These are phyloP conservation scores for Geranium incanum DNA, from an alignment of 441 rosid species.

Conservation along the genomic window DNA sequence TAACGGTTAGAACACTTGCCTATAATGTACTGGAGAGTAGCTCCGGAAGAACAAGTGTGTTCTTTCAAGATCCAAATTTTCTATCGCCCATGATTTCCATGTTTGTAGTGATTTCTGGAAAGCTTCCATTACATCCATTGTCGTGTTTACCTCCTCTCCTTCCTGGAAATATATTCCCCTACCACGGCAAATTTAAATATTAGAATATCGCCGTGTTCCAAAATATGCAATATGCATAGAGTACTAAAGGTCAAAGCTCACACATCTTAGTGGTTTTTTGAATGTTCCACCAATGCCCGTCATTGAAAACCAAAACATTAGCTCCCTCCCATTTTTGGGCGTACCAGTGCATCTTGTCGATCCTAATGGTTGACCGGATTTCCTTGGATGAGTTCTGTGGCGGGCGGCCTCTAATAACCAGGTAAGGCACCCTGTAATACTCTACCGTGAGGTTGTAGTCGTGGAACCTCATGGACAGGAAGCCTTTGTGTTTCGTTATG, in stretches of 20 bases:
- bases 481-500: conserved; percentile 74
- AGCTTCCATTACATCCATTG: conserved; percentile 65
- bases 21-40: conserved; percentile 78
- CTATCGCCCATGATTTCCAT: conserved; percentile 50
- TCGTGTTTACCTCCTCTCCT: conserved; percentile 50
- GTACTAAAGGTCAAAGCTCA: background rate
- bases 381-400: conserved; percentile 35
- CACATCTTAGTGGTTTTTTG: conserved; percentile 59
- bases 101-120: conserved; percentile 61
- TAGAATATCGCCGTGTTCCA: too few relatives aligned
- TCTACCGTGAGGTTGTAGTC: conserved; percentile 65
- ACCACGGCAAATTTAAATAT: conserved; percentile 1
- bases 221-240: too few relatives aligned
- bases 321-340: conserved; percentile 62
- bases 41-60: conserved; percentile 66
- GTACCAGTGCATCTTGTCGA: conserved; percentile 61
- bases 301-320: conserved; percentile 58
- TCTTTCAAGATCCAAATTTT: conserved; percentile 39
- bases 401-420: conserved; percentile 50
- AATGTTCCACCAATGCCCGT: conserved; percentile 88
- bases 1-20: conserved; percentile 26
- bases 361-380: conserved; percentile 40
- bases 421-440: conserved; percentile 73
- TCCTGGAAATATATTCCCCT: conserved; percentile 75
- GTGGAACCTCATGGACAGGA: conserved; percentile 60